A percentile compares a stretch with the other conserved stretches of the same genome.
Evolutionary conservation across 2,329 filamentous ascomycete species (phyloP).

Genomic region (Stenocarpella maydis): DNA sequence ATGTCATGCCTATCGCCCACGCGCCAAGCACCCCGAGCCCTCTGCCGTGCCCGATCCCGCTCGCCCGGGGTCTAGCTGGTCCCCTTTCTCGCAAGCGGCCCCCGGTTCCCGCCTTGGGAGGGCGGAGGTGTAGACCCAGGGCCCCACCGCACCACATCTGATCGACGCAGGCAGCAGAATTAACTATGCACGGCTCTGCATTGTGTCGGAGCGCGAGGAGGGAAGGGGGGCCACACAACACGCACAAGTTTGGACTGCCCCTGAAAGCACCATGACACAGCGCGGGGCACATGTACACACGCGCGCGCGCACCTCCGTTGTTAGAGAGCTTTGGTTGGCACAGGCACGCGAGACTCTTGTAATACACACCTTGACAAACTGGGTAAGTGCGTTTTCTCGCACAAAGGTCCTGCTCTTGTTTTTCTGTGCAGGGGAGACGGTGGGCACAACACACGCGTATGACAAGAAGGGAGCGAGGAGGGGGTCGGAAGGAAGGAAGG

Average conservation of each 20-base stretch:
- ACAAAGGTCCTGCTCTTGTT: no score
- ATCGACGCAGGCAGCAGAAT: slow-evolving; percentile 27
- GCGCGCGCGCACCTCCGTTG: no score
- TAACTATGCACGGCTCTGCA: slow-evolving; percentile 13
- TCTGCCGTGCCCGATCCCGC: background rate
- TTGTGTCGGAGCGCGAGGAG: background rate
- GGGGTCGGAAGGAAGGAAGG: no score
- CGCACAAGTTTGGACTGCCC: background rate
- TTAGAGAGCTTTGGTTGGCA: background rate
- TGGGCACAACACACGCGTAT: no score
- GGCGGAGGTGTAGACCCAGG: background rate
- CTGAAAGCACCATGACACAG: background rate
- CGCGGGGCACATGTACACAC: background rate
- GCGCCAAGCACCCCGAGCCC: no score
- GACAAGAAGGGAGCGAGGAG: no score
- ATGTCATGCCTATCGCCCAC: background rate
- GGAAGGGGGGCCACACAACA: no score
- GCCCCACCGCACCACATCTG: slow-evolving; percentile 1
- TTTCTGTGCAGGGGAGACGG: no score
- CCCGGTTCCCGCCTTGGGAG: background rate
- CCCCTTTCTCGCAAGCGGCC: background rate
- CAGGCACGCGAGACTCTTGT: background rate
- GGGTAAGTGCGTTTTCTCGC: no score
- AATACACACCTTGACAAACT: no score
- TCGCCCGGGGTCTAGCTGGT: background rate